Percentiles rank a stretch among this genome's conserved stretches.
Evolutionary conservation across 2,329 filamentous ascomycete species (phyloP).

Genomic region (Aspergillus intermedius): DNA sequence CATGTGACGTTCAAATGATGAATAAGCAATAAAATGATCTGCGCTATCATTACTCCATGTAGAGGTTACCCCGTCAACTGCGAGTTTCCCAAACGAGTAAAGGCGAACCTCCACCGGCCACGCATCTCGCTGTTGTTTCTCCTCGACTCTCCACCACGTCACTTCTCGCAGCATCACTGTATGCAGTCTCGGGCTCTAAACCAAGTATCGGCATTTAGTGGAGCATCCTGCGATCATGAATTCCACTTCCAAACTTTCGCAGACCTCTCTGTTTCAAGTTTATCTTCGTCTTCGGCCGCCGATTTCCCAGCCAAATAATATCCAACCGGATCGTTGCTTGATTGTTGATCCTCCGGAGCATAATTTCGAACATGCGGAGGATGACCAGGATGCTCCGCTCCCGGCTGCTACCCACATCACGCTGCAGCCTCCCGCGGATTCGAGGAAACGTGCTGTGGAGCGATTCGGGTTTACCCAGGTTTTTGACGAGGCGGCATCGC

Average conservation of each 20-base stretch:
- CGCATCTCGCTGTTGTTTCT: not conserved
- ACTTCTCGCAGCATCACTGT: not conserved
- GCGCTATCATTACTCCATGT: no score
- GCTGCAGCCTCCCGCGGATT: slow-evolving; percentile 72
- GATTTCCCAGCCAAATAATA: slow-evolving; percentile 34
- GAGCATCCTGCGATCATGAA: slow-evolving; percentile 27
- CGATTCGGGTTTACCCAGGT: slow-evolving; percentile 92
- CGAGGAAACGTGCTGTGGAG: slow-evolving; percentile 78
- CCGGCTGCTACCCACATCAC: slow-evolving; percentile 61
- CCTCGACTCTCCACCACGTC: not conserved
- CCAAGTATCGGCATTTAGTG: not conserved
- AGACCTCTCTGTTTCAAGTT: slow-evolving; percentile 75
- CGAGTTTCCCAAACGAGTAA: no score
- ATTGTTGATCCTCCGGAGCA: slow-evolving; percentile 59
- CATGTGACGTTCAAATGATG: no score
- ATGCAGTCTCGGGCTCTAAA: not conserved
- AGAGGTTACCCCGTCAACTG: no score
- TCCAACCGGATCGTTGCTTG: slow-evolving; percentile 61
- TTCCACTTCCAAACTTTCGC: slow-evolving; percentile 38
- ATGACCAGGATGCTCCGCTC: slow-evolving; percentile 21
- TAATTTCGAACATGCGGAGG: slow-evolving; percentile 24
- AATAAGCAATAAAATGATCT: no score
- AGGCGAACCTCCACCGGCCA: not conserved
- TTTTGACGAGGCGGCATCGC: slow-evolving; percentile 77
- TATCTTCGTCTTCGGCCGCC: slow-evolving; percentile 78